These are phyloP conservation scores for Lophiostoma macrostomum DNA, from an alignment of 495 filamentous ascomycete species.

Conservation along the genomic window DNA sequence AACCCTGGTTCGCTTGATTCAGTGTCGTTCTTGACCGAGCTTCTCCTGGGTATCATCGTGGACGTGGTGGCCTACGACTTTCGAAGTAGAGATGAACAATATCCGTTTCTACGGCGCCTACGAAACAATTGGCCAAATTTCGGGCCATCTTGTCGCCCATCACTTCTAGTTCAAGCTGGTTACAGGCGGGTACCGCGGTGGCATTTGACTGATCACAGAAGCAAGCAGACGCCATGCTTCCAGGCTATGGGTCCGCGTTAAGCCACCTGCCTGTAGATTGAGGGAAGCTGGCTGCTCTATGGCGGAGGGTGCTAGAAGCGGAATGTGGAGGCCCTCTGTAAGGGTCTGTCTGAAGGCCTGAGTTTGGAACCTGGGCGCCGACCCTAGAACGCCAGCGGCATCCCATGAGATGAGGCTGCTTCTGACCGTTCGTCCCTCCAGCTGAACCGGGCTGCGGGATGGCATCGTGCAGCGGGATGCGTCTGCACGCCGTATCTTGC, in stretches of 20 bases:
- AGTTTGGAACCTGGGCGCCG: conserved; percentile 9
- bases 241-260: conserved; percentile 3
- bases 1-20: no score
- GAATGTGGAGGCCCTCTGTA: conserved; percentile 23
- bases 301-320: conserved; percentile 2
- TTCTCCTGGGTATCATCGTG: conserved; percentile 12
- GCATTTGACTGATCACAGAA: conserved; percentile 5
- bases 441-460: conserved; percentile 28
- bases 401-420: conserved; percentile 31
- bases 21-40: conserved; percentile 18
- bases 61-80: background rate
- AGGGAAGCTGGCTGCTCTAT: conserved; percentile 2
- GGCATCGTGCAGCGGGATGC: background rate
- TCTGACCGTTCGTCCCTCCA: conserved; percentile 19
- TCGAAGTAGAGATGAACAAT: background rate
- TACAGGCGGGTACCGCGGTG: conserved; percentile 9
- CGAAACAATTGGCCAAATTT: conserved; percentile 5
- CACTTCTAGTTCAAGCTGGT: conserved; percentile 1
- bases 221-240: conserved; percentile 6
- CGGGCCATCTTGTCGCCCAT: background rate
- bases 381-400: conserved; percentile 1
- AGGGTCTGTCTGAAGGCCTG: conserved; percentile 12
- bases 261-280: conserved; percentile 13
- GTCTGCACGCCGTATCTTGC: background rate
- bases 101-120: background rate